A percentile compares a stretch with the other conserved stretches of the same genome.
These are phyloP conservation scores for Tulasnella sp. DNA, from an alignment of 768 basidiomycete species.

Conservation along the genomic window DNA sequence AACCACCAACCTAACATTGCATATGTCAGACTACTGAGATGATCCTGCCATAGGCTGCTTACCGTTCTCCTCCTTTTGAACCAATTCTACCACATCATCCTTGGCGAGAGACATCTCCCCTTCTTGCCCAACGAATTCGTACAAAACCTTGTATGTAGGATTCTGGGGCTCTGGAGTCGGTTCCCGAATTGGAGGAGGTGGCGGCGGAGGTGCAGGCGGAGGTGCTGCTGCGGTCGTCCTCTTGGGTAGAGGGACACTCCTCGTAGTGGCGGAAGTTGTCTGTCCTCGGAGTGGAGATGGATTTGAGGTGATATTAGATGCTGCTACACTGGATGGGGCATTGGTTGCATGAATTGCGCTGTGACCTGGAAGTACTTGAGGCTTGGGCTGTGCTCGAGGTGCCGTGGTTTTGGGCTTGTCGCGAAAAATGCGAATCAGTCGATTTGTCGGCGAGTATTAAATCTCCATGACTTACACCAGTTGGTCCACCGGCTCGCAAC, in stretches of 20 bases:
- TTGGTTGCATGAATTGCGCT: slow-evolving; percentile 19
- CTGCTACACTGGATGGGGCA: slow-evolving; percentile 22
- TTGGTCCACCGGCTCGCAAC: slow-evolving; percentile 59
- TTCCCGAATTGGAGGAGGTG: slow-evolving; percentile 44
- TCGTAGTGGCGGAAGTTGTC: slow-evolving; percentile 23
- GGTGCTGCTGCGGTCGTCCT: slow-evolving; percentile 32
- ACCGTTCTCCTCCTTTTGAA: slow-evolving; percentile 83
- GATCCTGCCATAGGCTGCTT: slow-evolving; percentile 4
- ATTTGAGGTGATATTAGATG: slow-evolving; percentile 15
- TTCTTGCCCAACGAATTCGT: slow-evolving; percentile 81
- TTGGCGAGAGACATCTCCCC: slow-evolving; percentile 85
- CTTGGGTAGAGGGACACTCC: slow-evolving; percentile 34
- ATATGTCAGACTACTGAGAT: neutral
- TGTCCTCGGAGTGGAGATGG: slow-evolving; percentile 11
- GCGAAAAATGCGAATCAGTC: slow-evolving; percentile 20
- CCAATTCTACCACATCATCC: slow-evolving; percentile 82
- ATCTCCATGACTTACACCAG: slow-evolving; percentile 14
- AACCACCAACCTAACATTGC: slow-evolving; percentile 71
- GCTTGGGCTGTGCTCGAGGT: slow-evolving; percentile 23
- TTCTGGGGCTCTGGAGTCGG: slow-evolving; percentile 46
- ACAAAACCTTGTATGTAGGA: slow-evolving; percentile 76
- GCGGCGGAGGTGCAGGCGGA: slow-evolving; percentile 29
- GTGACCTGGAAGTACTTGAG: slow-evolving; percentile 22
- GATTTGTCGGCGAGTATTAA: neutral
- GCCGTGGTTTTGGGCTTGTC: slow-evolving; percentile 18